phyloP scores from a whole-genome alignment of 2,329 filamentous ascomycete species.

The Endocalyx cinctus region DNA sequence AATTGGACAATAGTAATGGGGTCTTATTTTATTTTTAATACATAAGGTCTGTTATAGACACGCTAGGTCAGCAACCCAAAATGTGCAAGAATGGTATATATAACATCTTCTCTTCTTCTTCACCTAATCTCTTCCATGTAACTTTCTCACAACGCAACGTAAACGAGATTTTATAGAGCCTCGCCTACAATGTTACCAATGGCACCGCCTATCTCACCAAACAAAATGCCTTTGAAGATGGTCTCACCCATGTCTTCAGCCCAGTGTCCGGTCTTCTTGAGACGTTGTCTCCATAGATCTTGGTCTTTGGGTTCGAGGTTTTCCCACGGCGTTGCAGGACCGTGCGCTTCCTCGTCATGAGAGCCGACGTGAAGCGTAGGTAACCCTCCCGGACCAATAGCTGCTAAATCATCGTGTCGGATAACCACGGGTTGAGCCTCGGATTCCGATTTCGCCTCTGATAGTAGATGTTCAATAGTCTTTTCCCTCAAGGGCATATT shows the following conservation, averaged over 20 bases:
- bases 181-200: conserved; percentile 50
- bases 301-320: conserved; percentile 61
- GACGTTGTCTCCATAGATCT: conserved; percentile 62
- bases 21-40: conserved; percentile 11
- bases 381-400: conserved; percentile 17
- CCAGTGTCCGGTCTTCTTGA: conserved; percentile 72
- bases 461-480: conserved; percentile 30
- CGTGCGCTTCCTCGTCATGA: conserved; percentile 44
- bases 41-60: conserved; percentile 14
- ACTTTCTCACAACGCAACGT: neutral
- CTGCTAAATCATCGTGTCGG: conserved; percentile 21
- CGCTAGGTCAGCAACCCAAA: neutral
- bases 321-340: conserved; percentile 62
- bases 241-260: conserved; percentile 72
- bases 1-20: neutral
- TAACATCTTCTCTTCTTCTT: too few relatives aligned
- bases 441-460: conserved; percentile 25
- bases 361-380: conserved; percentile 35
- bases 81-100: too few relatives aligned
- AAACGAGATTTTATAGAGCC: conserved; percentile 23
- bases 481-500: conserved; percentile 28
- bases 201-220: conserved; percentile 64
- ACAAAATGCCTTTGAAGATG: conserved; percentile 72
- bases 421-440: conserved; percentile 35
- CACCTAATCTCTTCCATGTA: too few relatives aligned